Base-by-base conservation (phyloP, 345 rosid genomes). In the Erodium maritimum region DNA sequence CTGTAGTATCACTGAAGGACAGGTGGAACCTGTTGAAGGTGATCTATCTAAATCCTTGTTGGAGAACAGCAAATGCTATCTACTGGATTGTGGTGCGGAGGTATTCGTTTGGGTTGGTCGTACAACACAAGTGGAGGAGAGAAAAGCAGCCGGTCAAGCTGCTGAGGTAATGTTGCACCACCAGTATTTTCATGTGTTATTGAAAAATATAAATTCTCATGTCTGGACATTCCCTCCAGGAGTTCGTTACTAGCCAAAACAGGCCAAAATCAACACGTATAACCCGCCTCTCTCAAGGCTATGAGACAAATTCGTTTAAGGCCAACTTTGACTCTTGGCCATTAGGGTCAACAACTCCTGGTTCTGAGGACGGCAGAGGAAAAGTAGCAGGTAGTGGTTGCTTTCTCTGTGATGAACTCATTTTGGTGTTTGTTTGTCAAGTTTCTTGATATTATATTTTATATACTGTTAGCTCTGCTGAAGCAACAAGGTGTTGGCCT, bases 71-170 rank as follows among this genome's bases (percentile, higher is more conserved):
- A 84, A 79, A 76, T 84, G 96, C 73, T 89, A 86, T 71, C 65
- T 87, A 29, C 69, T 87, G 61, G 97, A 90, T 68, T 80, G 90
- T 52, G 99, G 97, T 62, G 73, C 84, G 66, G 97, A 85, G 79
- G 58, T 94, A 61, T 87, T 83, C 83, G 74, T 94, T 73, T 94
- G 99, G 99, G 87, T 90, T 83, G 97, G 99, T 64, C 96, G 97
- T 71, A 79, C 79, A 71, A 94, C 99, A 60, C 95, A 84, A 74
- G 83, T 94, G 71, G 97, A 94, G 70, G 99, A 87, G 76, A 87
- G 97, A 75, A 94, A 94, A 81, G 72, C 79, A 61, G 91, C 91
- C 67, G 73, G 73, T 77, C 90, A 81, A 80, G 80, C 74, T 62
- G 93, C 84, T 64, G 97, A 94, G 99, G 99, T 94, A 72, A 65